A percentile compares a stretch with the other conserved stretches of the same genome.
These are phyloP conservation scores for Coemansia sp. DNA, from an alignment of 192 early-diverging fungal species.

Conservation along the genomic window DNA sequence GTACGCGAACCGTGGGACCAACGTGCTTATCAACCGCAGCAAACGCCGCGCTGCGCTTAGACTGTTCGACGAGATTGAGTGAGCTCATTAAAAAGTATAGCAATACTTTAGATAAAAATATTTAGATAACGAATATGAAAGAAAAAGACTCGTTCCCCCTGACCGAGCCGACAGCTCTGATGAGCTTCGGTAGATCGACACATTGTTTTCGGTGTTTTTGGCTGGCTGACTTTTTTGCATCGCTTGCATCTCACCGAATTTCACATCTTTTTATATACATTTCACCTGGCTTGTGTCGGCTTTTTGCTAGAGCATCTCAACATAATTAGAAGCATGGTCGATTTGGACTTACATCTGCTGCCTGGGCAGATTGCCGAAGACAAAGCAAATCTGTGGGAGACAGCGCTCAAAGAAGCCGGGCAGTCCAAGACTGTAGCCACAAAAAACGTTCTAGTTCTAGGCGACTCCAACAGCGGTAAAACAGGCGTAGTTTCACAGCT, in stretches of 20 bases:
- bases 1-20: constrained; percentile 60
- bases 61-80: constrained; percentile 59
- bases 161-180: neutral
- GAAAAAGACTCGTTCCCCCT: neutral
- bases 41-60: constrained; percentile 86
- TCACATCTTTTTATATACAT: neutral
- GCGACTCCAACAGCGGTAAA: constrained; percentile 83
- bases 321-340: constrained; percentile 1
- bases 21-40: constrained; percentile 90
- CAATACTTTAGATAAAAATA: neutral
- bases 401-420: constrained; percentile 73
- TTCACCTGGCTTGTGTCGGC: neutral
- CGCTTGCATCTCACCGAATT: neutral
- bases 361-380: constrained; percentile 2
- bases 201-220: neutral
- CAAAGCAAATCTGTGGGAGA: constrained; percentile 70
- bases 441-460: constrained; percentile 82
- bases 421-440: constrained; percentile 72
- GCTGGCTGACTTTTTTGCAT: neutral
- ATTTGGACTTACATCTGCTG: constrained; percentile 32
- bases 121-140: neutral
- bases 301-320: neutral
- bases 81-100: constrained; percentile 13
- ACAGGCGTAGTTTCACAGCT: constrained; percentile 67
- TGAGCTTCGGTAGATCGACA: neutral